phyloP scores from a whole-genome alignment of 2,329 filamentous ascomycete species.

The Nothophoma quercina region DNA sequence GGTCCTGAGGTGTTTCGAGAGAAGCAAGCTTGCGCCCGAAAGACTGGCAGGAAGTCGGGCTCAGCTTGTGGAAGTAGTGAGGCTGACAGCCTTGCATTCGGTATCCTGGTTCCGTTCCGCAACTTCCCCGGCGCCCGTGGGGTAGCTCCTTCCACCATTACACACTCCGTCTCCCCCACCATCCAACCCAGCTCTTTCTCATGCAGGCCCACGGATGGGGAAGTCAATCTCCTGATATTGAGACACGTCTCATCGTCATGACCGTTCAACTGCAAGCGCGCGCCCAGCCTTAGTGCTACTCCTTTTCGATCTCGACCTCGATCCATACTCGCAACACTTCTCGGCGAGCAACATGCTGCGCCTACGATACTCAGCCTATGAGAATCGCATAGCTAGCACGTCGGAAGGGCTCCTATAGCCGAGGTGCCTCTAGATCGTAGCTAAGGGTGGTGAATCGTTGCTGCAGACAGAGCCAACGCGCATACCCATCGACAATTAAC shows the following conservation, averaged over 20 bases:
- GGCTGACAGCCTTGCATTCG: conserved; percentile 4
- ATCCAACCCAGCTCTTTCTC: background rate
- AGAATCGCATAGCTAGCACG: background rate
- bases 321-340: background rate
- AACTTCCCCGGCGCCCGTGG: conserved; percentile 10
- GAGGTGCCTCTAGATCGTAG: background rate
- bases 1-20: background rate
- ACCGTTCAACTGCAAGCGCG: background rate
- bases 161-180: background rate
- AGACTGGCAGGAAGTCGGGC: background rate
- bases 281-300: background rate
- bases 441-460: background rate
- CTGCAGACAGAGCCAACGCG: background rate
- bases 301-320: background rate
- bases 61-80: background rate
- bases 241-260: background rate
- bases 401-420: background rate
- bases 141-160: conserved; percentile 10
- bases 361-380: background rate
- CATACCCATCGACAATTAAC: background rate
- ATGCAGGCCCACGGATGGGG: background rate
- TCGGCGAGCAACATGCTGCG: background rate
- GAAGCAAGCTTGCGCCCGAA: background rate
- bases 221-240: background rate
- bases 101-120: conserved; percentile 2